These are phyloP conservation scores for Sisymbrium irio DNA, from an alignment of 345 rosid genomes.

Conservation along the genomic window DNA sequence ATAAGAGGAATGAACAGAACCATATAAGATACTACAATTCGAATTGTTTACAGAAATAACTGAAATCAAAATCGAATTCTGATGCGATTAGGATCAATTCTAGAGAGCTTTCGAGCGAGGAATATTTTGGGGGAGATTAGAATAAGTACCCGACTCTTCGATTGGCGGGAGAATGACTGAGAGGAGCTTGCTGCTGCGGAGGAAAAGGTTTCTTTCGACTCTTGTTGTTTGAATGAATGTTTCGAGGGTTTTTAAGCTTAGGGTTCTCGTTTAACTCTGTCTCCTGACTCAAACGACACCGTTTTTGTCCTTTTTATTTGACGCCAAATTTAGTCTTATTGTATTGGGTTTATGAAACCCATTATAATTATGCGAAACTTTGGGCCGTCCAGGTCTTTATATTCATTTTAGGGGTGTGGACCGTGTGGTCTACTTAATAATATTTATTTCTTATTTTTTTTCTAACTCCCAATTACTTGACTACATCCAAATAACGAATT, in stretches of 20 bases:
- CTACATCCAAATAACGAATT: too few relatives aligned
- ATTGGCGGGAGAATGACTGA: background rate
- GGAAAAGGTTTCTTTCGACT: background rate
- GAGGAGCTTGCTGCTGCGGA: background rate
- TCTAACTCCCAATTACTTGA: too few relatives aligned
- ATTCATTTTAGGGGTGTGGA: background rate
- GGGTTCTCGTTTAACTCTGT: slow-evolving; percentile 19
- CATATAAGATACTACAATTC: background rate
- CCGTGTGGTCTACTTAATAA: background rate
- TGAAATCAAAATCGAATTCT: background rate
- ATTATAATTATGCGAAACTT: background rate
- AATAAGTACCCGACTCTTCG: background rate
- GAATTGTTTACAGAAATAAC: background rate
- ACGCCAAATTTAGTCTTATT: background rate
- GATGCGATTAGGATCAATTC: background rate
- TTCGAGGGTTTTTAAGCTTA: slow-evolving; percentile 9
- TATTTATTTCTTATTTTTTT: too few relatives aligned
- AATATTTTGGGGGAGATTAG: background rate
- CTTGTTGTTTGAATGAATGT: background rate
- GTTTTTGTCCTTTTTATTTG: background rate
- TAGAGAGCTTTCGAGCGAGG: background rate
- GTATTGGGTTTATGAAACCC: background rate
- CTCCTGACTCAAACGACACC: background rate
- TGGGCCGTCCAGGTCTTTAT: background rate
- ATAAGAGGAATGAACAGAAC: background rate